Evolutionary conservation across 495 filamentous ascomycete species (phyloP).

Genomic region (Darksidea phi): DNA sequence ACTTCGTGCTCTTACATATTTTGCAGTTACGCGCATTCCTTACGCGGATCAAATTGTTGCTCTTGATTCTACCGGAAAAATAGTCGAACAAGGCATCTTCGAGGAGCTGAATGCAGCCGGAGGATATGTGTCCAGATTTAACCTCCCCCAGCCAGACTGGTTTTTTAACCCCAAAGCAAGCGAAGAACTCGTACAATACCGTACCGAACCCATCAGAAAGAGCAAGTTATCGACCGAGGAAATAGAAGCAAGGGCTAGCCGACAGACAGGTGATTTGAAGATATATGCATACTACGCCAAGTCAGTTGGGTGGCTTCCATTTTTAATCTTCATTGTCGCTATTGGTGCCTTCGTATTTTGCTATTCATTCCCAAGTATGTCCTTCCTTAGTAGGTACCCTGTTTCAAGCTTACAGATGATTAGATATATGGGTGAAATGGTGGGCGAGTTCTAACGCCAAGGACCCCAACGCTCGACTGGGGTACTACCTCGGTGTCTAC

Average conservation of each 20-base stretch:
- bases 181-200: not conserved
- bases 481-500: conserved; percentile 18
- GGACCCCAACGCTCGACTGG: not conserved
- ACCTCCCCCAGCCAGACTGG: no score
- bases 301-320: not conserved
- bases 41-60: conserved; percentile 31
- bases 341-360: not conserved
- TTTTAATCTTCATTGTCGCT: not conserved
- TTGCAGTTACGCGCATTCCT: not conserved
- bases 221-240: not conserved
- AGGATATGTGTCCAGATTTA: conserved; percentile 7
- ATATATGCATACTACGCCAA: conserved; percentile 24
- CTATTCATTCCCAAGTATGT: conserved; percentile 18
- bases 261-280: not conserved
- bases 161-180: not conserved
- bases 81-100: conserved; percentile 30
- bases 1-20: not conserved
- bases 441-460: conserved; percentile 6
- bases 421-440: conserved; percentile 23
- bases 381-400: not conserved
- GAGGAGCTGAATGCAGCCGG: conserved; percentile 8
- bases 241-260: not conserved
- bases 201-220: no score
- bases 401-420: not conserved
- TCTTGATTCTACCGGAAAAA: conserved; percentile 13